Conservation (phyloP, 108 stramenopile genomes). For the Nitzschia sp. region DNA sequence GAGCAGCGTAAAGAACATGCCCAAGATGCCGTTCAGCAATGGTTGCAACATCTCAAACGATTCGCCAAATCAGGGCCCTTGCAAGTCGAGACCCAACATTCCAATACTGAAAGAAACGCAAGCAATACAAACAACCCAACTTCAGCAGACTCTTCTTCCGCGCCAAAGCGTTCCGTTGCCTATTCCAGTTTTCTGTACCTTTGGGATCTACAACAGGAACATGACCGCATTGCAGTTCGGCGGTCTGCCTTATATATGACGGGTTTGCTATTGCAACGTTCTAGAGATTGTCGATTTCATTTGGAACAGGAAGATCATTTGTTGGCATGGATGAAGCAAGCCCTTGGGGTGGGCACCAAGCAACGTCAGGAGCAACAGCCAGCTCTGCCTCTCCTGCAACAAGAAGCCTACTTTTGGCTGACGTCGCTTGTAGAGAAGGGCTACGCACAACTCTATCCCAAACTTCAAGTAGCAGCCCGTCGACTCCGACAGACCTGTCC, state of each 20-base stretch:
- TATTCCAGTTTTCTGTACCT: slow-evolving; percentile 39
- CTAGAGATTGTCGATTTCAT: slow-evolving; percentile 34
- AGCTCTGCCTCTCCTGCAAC: slow-evolving; percentile 22
- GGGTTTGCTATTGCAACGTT: slow-evolving; percentile 35
- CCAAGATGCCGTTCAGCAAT: slow-evolving; percentile 24
- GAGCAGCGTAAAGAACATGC: slow-evolving; percentile 13
- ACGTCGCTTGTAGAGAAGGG: slow-evolving; percentile 17
- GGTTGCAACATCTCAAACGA: slow-evolving; percentile 41
- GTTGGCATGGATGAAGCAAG: slow-evolving; percentile 16
- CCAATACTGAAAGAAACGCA: slow-evolving; percentile 10
- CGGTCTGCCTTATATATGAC: slow-evolving; percentile 39
- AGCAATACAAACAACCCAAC: not conserved
- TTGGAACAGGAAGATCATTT: slow-evolving; percentile 27
- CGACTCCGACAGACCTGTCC: slow-evolving; percentile 27
- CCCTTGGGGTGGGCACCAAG: not conserved
- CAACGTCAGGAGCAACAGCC: not conserved
- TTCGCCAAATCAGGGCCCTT: slow-evolving; percentile 3
- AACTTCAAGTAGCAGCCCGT: slow-evolving; percentile 27
- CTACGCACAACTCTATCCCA: slow-evolving; percentile 32
- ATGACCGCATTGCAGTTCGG: slow-evolving; percentile 37
- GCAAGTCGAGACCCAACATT: not conserved
- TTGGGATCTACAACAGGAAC: slow-evolving; percentile 36
- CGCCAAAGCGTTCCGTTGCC: slow-evolving; percentile 23
- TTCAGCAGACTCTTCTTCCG: not conserved
- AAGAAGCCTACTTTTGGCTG: slow-evolving; percentile 32